Base-by-base conservation (phyloP, 2,329 filamentous ascomycete genomes). In the Fonsecaea pedrosoi region DNA sequence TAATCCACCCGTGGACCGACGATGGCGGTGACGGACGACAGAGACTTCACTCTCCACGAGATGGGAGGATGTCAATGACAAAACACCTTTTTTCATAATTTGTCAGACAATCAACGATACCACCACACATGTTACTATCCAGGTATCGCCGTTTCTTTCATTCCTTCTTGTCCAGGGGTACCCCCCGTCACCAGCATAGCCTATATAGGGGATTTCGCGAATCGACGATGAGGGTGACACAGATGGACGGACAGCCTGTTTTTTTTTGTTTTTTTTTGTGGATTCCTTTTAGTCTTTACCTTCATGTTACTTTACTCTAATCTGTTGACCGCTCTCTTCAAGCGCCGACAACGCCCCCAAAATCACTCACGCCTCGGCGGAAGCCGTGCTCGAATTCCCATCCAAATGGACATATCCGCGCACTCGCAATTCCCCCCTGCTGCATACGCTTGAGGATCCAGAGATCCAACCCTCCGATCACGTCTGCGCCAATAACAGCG, bases 381-480 rank as follows among this genome's bases (percentile, higher is more conserved):
- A 81, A 77, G 2, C 79, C 79, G 60, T 78, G 75, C 60, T 81
- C 79, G 78, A 78, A 81, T 65, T 79, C 76, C 78, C 78, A 80
- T 1, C 72, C 72, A 64, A 75, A 77, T 5, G 61, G 59, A 58
- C 55, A 64, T 2, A 8, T 45, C 21, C 70, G 60, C 18, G 77
- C 76, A 9, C 82, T 82, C 42, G 77, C 77, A 69, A 83, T 80
- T 2, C 82, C 82, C 65, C 79, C 81, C 69, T 87, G 85, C 37
- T 79, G 71, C 48, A 88, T 75, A 38, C 86, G 80, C 75, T 86
- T 87, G 73, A 84, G 76, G 13, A 83, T 75, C 86, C 86, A 88
- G n/a, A 87, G 70, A 66, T 88, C 85, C 48, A 86, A 67, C 74
- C 82, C 83, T 7, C 86, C 86, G 75, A 88, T 85, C 72, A 78